These are phyloP conservation scores for Solanum sejunctum DNA, from an alignment of 257 asterid genomes.

Conservation along the genomic window DNA sequence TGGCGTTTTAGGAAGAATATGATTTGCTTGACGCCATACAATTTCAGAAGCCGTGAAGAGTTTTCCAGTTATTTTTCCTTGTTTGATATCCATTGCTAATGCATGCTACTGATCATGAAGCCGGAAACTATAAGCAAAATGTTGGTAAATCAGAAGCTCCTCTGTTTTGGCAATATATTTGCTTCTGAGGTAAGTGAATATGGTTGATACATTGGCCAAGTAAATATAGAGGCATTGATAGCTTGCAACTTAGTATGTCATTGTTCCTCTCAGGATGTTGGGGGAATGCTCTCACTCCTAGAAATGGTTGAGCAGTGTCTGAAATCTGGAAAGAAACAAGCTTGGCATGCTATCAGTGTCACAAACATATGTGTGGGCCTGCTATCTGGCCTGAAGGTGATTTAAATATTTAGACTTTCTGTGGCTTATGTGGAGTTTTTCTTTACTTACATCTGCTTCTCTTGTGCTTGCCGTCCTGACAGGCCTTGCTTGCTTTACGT, in stretches of 20 bases:
- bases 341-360: constrained; percentile 73
- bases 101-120: constrained; percentile 36
- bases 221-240: constrained; percentile 6
- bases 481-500: constrained; percentile 81
- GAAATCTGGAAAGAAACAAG: constrained; percentile 75
- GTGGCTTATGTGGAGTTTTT: neutral
- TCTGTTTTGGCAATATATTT: constrained; percentile 88
- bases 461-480: constrained; percentile 18
- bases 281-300: constrained; percentile 80
- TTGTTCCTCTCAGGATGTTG: constrained; percentile 72
- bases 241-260: constrained; percentile 13
- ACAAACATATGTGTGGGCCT: constrained; percentile 96
- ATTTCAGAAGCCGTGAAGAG: neutral
- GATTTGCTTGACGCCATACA: neutral
- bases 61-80: neutral
- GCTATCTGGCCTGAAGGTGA: constrained; percentile 91
- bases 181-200: constrained; percentile 70
- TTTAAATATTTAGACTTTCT: constrained; percentile 4
- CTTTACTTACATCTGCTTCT: constrained; percentile 9
- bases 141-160: constrained; percentile 98
- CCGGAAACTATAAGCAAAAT: constrained; percentile 87
- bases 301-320: constrained; percentile 75
- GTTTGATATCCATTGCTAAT: constrained; percentile 13
- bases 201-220: constrained; percentile 7
- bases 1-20: neutral